Conservation (phyloP, 768 basidiomycete genomes). For the Pleurotus platypus region DNA sequence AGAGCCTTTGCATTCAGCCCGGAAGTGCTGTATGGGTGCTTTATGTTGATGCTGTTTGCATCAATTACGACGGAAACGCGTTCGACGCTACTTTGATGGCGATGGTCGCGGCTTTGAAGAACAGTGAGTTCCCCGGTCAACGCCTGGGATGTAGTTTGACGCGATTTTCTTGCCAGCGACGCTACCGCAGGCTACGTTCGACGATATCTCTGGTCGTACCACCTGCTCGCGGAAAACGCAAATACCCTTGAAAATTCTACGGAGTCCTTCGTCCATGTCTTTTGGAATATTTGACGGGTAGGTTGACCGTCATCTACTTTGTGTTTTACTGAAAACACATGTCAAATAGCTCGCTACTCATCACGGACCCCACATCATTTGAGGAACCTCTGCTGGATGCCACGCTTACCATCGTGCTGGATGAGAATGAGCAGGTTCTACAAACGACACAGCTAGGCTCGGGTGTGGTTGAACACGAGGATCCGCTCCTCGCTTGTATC, state of each 20-base stretch:
- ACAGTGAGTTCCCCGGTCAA: constrained; percentile 51
- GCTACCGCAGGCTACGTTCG: constrained; percentile 67
- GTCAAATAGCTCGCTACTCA: constrained; percentile 48
- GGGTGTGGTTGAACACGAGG: constrained; percentile 20
- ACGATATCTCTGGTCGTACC: constrained; percentile 63
- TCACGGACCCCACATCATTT: constrained; percentile 86
- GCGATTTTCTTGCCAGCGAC: constrained; percentile 38
- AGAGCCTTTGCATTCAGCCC: constrained; percentile 74
- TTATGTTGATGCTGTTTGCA: constrained; percentile 93
- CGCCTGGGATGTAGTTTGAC: too few relatives aligned
- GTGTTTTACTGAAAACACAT: background rate
- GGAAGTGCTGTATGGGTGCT: constrained; percentile 87
- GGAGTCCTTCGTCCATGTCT: constrained; percentile 48
- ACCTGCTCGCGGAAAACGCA: constrained; percentile 53
- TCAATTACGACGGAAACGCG: constrained; percentile 96
- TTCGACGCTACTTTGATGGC: constrained; percentile 89
- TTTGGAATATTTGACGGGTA: constrained; percentile 86
- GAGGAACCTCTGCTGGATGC: constrained; percentile 86
- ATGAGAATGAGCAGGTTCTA: constrained; percentile 43
- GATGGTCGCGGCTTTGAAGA: constrained; percentile 81
- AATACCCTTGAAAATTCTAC: constrained; percentile 42
- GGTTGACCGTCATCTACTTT: constrained; percentile 23
- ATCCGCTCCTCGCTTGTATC: constrained; percentile 22
- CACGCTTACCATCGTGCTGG: constrained; percentile 59
- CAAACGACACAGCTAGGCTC: constrained; percentile 56